Evolutionary conservation across 176 grass and related monocot genomes (phyloP), one percentile per base, ranked within the genome.

Genomic region (Juncus effusus): DNA sequence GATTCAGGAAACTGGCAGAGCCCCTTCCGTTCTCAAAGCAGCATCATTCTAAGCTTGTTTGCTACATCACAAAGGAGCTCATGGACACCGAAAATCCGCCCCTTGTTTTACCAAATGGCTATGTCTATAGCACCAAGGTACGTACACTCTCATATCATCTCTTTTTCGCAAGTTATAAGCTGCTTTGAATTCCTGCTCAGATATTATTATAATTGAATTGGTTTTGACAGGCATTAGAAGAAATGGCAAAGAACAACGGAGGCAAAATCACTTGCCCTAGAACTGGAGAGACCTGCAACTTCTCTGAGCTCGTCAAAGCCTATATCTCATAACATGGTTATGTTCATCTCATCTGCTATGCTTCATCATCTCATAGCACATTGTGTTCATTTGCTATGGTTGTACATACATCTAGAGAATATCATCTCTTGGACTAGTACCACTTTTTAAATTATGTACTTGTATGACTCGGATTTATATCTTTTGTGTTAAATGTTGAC

Each of bases 21-120:
- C 86, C 85, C 0, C 70, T 99, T 16, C 95, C 95, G 8, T 82
- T 85, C 69, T 94, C 89, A 2, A 99, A 99, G 62, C 89, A 90
- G 54, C 83, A 99, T 63, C 89, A 99, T 62, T 99, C 95, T 2
- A 99, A 94, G 74, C 83, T 99, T 0, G 89, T 99, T 19, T 99
- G 95, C 76, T 86, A 89, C 81, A 94, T 99, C 59, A 90, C 95
- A 16, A 94, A 99, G 79, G 86, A 99, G 64, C 81, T 82, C 66
- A 99, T 99, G 95, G 95, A 99, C 76, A 92, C 89, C 0, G 95
- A 99, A 77, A 99, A 99, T 28, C 95, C 95, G 0, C 95, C 95
- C 0, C 80, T 84, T 38, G 95, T 99, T 62, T 65, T 99, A 13
- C 95, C 95, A 2, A 99, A 99, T 0, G 95, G 95, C 54, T 90